Evolutionary conservation across 2,329 filamentous ascomycete genomes (phyloP).

Genomic region (Epichloe glyceriae): DNA sequence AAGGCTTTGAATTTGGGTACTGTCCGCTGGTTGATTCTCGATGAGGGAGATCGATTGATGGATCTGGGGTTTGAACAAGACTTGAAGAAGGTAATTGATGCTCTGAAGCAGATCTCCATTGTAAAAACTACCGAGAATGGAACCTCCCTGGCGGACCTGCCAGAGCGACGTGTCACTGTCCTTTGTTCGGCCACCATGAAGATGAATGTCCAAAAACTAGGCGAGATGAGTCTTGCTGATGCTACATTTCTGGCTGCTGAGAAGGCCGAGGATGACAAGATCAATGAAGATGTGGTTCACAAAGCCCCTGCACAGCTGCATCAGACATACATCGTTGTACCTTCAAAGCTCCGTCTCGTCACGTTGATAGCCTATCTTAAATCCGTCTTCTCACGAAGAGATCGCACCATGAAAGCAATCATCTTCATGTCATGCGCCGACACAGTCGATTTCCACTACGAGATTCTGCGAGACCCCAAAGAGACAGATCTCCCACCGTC

Average conservation of each 20-base stretch:
- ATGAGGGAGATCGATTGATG: conserved; percentile 97
- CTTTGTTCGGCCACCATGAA: conserved; percentile 97
- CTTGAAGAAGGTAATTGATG: conserved; percentile 71
- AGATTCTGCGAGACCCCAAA: conserved; percentile 48
- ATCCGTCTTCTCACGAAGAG: conserved; percentile 74
- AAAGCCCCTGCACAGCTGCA: conserved; percentile 80
- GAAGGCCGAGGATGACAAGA: conserved; percentile 33
- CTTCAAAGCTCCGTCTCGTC: conserved; percentile 81
- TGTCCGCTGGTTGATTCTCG: conserved; percentile 85
- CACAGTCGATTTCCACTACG: conserved; percentile 92
- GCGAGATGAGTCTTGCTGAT: conserved; percentile 90
- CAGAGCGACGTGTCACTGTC: conserved; percentile 68
- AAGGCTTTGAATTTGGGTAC: conserved; percentile 77
- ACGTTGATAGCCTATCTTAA: conserved; percentile 76
- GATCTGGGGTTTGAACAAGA: conserved; percentile 95
- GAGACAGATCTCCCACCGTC: conserved; percentile 15
- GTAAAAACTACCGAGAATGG: conserved; percentile 47
- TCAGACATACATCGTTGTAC: conserved; percentile 77
- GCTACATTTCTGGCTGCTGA: conserved; percentile 72
- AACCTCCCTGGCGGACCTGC: conserved; percentile 48
- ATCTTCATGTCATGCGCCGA: conserved; percentile 96
- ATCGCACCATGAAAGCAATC: conserved; percentile 91
- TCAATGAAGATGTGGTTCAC: conserved; percentile 47
- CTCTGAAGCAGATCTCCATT: conserved; percentile 54
- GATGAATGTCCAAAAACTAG: conserved; percentile 87